Evolutionary conservation across 176 grass and related monocot species (phyloP), one percentile per base, ranked within the genome.

Genomic region (Phoenix dactylifera): DNA sequence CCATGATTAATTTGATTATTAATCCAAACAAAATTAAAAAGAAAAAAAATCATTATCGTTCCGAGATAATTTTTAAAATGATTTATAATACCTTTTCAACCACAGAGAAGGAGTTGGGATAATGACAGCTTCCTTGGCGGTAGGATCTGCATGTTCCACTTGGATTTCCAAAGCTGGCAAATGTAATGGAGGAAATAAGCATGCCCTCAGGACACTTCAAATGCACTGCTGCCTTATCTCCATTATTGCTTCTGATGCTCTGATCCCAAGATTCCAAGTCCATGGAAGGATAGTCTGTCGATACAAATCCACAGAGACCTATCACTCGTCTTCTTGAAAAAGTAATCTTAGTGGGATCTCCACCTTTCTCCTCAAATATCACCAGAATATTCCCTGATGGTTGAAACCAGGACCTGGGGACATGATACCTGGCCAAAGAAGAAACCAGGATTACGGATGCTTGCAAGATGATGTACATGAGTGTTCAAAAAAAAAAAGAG

Each of bases 381-480:
- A 98, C 81, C 50, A 98, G 93, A 23, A 74, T 83, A 26, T 98
- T 98, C 66, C 81, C 79, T 61, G 93, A 83, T 20, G 76, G 73
- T 18, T 81, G 81, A 78, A 98, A 98, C 87, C 87, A 98, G 58
- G 93, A 98, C 62, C 67, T 68, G 32, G 93, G 93, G 69, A 92
- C 71, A 81, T 98, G 93, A 32, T 92, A 98, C 93, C 93, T 98
- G 66, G 15, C 70, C 70, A 67, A 75, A 66, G 72, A 74, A 35
- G 14, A 59, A 17, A 74, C 58, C 35, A 44, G 10, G 9, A 44
- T 44, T 44, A 44, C 12, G 35, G 35, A 44, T 44, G 35, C 7
- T 44, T 44, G 35, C 35, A 44, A 44, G 35, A 44, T 44, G 12
- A 44, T 44, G 35, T 2, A 2, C 10, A 44, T 44, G 35, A 14